Percentiles rank a stretch among this genome's conserved stretches.
phyloP scores from a whole-genome alignment of 176 grass and related monocot species.

The Musa itinerans region DNA sequence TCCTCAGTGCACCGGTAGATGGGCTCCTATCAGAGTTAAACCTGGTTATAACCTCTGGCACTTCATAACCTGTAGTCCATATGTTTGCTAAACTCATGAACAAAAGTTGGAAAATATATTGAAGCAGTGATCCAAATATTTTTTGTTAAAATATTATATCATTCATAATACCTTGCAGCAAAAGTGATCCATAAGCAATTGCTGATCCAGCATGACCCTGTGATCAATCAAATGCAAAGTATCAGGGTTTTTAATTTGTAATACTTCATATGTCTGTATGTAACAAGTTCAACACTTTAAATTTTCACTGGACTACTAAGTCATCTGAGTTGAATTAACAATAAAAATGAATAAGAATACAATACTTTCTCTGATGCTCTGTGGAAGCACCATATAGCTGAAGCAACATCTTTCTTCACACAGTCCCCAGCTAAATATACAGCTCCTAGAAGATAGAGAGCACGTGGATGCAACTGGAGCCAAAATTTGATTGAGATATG shows the following conservation, averaged over 20 bases:
- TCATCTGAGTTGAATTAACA: not conserved
- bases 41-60: constrained; percentile 75
- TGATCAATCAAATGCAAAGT: constrained; percentile 1
- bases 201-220: constrained; percentile 93
- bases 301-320: not conserved
- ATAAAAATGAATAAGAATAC: not conserved
- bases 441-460: constrained; percentile 90
- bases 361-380: constrained; percentile 84
- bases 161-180: constrained; percentile 59
- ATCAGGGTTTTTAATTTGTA: not conserved
- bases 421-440: constrained; percentile 91
- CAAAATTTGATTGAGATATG: constrained; percentile 8
- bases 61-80: constrained; percentile 46
- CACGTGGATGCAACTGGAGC: constrained; percentile 76
- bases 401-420: constrained; percentile 79
- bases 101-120: not conserved
- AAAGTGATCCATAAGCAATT: constrained; percentile 85
- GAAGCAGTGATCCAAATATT: not conserved
- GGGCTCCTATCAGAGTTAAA: constrained; percentile 58
- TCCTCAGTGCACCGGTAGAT: constrained; percentile 45
- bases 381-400: constrained; percentile 92
- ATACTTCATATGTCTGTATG: not conserved
- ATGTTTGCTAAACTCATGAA: not conserved
- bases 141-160: constrained; percentile 8
- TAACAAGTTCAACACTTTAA: not conserved